Base-by-base conservation (phyloP, 1,139 yeast genomes). In the Saccharomycopsis phalli region DNA sequence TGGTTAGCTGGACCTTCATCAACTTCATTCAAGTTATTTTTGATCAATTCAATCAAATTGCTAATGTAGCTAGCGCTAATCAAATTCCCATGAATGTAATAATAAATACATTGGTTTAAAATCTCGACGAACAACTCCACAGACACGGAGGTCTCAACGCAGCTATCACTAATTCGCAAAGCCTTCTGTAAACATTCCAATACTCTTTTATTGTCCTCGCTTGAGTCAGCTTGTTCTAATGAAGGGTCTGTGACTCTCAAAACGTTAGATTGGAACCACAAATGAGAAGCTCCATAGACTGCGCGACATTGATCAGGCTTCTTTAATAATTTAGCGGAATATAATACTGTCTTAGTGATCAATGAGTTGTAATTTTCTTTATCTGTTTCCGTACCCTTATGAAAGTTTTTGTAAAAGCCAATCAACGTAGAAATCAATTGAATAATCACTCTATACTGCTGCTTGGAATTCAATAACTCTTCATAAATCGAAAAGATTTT, bases 231-330 rank as follows among this genome's bases (percentile, higher is more conserved):
- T 21, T 41, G 22, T 37, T 52, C 55, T 34, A 45, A 50, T 36
- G 20, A 17, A 31, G 33, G 22, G 13, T 47, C 50, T 14, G 33
- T 41, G 38, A 59, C 54, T 7, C 57, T 54, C 26, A 54, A 58
- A 36, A 64, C 72, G 43, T 69, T 74, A 45, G 3, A 65, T 62
- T 16, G 72, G 62, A 31, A 87, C 95, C 96, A 91, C 40, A 91
- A 63, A 59, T 91, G 96, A 2, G 95, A 80, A 40, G 95, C 88
- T 41, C 76, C 62, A 54, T 82, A 84, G 4, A 91, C 94, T 0
- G 95, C 79, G 18, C 96, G 74, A 56, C 97, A 88, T 59, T 88
- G 98, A 54, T 88, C 97, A 26, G 91, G 91, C 57, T 88, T 91
- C 57, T 84, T 86, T 55, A 91, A 69, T 43, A 91, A 67, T 56